Conservation (phyloP, 2,329 filamentous ascomycete genomes). For the Stachybotrys echinatus region DNA sequence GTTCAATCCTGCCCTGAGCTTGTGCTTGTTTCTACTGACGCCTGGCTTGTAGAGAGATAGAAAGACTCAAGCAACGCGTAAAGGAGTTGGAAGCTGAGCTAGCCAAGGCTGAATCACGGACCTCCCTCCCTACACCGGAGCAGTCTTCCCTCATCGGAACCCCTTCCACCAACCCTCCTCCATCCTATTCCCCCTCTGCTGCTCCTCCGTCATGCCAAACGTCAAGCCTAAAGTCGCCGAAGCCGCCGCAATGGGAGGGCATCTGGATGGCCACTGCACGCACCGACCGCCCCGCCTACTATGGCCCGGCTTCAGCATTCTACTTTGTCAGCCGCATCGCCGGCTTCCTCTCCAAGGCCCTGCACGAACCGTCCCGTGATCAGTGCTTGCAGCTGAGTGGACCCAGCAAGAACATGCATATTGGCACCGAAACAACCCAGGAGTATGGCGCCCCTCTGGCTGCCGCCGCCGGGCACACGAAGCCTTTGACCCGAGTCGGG, state of each 20-base stretch:
- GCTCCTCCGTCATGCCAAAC: constrained; percentile 1
- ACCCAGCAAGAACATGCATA: constrained; percentile 5
- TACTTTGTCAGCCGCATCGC: constrained; percentile 39
- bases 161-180: constrained; percentile 1
- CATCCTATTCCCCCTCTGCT: constrained; percentile 3
- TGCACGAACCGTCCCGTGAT: constrained; percentile 19
- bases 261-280: constrained; percentile 29
- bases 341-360: constrained; percentile 23
- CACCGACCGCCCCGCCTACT: constrained; percentile 31
- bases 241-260: constrained; percentile 17
- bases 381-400: constrained; percentile 10
- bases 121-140: constrained; percentile 5
- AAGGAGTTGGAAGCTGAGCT: constrained; percentile 23
- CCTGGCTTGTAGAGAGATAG: constrained; percentile 22
- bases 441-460: background rate
- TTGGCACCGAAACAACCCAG: background rate
- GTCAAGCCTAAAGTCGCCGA: background rate
- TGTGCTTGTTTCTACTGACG: background rate
- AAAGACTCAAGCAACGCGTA: constrained; percentile 23
- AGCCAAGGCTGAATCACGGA: background rate
- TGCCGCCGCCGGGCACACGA: background rate
- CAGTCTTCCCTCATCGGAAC: background rate
- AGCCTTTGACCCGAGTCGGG: constrained; percentile 26
- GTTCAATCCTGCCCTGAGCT: too few relatives aligned
- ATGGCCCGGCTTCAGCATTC: constrained; percentile 37